Percentiles rank a stretch among this genome's conserved stretches.
These are phyloP conservation scores for Aspergillus hancockii DNA, from an alignment of 495 filamentous ascomycete species.

Conservation along the genomic window DNA sequence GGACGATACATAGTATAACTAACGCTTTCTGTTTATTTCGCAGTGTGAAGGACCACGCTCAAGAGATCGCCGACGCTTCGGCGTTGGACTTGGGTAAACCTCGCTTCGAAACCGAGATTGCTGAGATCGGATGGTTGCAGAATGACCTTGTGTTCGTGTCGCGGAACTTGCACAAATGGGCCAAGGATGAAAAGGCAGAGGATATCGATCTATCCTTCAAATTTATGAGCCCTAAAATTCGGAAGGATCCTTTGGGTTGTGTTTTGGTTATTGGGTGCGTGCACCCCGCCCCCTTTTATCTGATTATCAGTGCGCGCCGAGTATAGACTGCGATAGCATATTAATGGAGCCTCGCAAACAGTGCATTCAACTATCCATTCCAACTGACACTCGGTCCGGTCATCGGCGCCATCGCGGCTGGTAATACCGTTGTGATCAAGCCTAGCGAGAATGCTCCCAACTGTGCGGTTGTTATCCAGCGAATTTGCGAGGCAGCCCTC, in stretches of 20 bases:
- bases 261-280: constrained; percentile 82
- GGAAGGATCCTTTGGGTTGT: constrained; percentile 85
- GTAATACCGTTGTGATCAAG: constrained; percentile 87
- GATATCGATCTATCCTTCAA: constrained; percentile 69
- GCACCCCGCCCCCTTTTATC: background rate
- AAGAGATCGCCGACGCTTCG: constrained; percentile 68
- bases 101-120: constrained; percentile 65
- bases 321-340: background rate
- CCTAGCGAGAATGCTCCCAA: constrained; percentile 79
- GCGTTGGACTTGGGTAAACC: constrained; percentile 74
- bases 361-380: constrained; percentile 88
- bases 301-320: background rate
- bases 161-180: constrained; percentile 76
- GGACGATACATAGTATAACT: constrained; percentile 4
- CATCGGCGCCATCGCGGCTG: constrained; percentile 87
- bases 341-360: constrained; percentile 25
- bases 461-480: constrained; percentile 75
- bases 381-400: constrained; percentile 76
- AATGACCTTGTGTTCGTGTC: constrained; percentile 77
- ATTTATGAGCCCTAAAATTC: constrained; percentile 69
- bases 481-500: constrained; percentile 69
- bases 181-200: constrained; percentile 73
- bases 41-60: constrained; percentile 71
- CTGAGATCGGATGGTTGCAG: constrained; percentile 70
- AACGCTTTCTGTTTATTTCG: constrained; percentile 3